Evolutionary conservation across 1,284 basidiomycete species (phyloP), one percentile per base, ranked within the genome.

Genomic region (Moniliella sp.): DNA sequence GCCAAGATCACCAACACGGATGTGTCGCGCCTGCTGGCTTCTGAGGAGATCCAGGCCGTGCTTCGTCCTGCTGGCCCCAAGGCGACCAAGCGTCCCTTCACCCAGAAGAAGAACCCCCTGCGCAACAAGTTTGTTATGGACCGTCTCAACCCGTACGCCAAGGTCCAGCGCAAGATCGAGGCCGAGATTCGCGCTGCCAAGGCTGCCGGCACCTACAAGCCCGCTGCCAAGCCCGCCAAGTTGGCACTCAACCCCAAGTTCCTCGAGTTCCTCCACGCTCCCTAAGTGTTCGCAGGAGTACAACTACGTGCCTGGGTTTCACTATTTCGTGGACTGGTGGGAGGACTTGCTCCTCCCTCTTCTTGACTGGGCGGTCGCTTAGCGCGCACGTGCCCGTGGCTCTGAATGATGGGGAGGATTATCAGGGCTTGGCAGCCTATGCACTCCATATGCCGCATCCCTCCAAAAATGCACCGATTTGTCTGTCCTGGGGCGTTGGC

Each of bases 1-100:
- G 76, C 88, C 64, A 99, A 97, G 76, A 88, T 97, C 66, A 64
- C 75, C 66, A 88, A 93, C 72, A 78, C 86, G 37, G 88, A 94
- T 57, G 76, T 97, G 44, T 91, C 88, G 50, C 69, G n/a, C n/a
- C n/a, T 97, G 62, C 97, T 97, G 73, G 93, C 97, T 76, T 59
- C 56, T 28, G 55, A 55, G 36, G 58, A 61, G 48, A 56, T 61
- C 45, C 55, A 59, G 49, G 78, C 83, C 36, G 78, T 93, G 57
- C 73, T 93, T 53, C 81, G 86, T 60, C 77, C 80, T 76, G 55
- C 79, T 43, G 75, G 75, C 48, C 66, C 74, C 42, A 76, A 78
- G 64, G 60, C 67, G 43, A 76, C 77, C 66, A 83, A 80, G 65
- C 77, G 84, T 61, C 84, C 86, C 46, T 91, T 82, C 80, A 84